Percentiles rank a stretch among this genome's conserved stretches.
Conservation (phyloP, 208 protist species). For the Leishmania gerbilli region DNA sequence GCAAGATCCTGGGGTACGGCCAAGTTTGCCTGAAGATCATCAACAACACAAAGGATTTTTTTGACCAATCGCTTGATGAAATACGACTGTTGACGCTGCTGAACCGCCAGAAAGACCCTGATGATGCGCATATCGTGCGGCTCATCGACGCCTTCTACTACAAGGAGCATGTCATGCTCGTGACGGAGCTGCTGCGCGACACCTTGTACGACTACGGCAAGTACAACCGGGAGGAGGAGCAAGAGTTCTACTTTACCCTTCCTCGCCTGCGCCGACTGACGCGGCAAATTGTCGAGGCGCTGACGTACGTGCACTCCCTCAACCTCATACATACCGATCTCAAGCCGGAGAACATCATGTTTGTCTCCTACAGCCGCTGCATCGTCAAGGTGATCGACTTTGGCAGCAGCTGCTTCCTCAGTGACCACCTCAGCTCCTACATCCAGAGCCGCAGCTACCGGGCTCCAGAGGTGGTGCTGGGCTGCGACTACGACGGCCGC, state of each 20-base stretch:
- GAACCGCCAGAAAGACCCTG: slow-evolving; percentile 89
- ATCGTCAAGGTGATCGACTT: slow-evolving; percentile 97
- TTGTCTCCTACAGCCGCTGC: slow-evolving; percentile 93
- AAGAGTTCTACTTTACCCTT: slow-evolving; percentile 94
- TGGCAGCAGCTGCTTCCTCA: slow-evolving; percentile 95
- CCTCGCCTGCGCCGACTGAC: slow-evolving; percentile 90
- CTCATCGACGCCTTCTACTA: slow-evolving; percentile 97
- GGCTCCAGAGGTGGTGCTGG: slow-evolving; percentile 93
- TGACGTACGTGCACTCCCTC: slow-evolving; percentile 93
- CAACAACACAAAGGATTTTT: slow-evolving; percentile 98
- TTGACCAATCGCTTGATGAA: slow-evolving; percentile 97
- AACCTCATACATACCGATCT: slow-evolving; percentile 97
- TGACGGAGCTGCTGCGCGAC: slow-evolving; percentile 95
- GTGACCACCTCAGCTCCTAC: slow-evolving; percentile 95
- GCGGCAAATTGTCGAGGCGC: slow-evolving; percentile 79
- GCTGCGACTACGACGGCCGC: slow-evolving; percentile 93
- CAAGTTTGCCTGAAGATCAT: slow-evolving; percentile 97
- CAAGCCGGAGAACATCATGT: slow-evolving; percentile 97
- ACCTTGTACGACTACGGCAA: slow-evolving; percentile 97
- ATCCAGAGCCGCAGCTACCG: slow-evolving; percentile 95
- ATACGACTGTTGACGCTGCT: slow-evolving; percentile 95
- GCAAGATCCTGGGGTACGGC: slow-evolving; percentile 59
- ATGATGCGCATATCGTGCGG: slow-evolving; percentile 89
- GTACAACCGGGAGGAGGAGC: slow-evolving; percentile 92
- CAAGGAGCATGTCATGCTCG: slow-evolving; percentile 97